These are phyloP conservation scores for Jamesozyma piceae DNA, from an alignment of 805 yeast genomes.

Conservation along the genomic window DNA sequence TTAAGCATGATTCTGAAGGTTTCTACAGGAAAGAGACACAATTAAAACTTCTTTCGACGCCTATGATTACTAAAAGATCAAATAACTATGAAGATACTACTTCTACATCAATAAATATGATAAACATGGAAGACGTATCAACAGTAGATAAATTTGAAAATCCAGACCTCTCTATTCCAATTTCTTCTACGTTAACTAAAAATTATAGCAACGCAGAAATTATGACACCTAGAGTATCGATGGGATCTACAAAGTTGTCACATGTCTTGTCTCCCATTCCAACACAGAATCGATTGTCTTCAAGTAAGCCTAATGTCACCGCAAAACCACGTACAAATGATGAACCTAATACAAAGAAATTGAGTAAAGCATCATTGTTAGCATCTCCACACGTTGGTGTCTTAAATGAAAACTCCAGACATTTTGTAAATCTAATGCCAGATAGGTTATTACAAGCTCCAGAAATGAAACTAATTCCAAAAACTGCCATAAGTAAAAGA, in stretches of 20 bases:
- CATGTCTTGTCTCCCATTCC: not conserved
- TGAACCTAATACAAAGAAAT: not conserved
- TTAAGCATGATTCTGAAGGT: not conserved
- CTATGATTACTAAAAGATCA: not conserved
- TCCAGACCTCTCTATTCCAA: not conserved
- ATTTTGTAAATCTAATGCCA: conserved; percentile 1
- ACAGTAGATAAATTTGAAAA: conserved; percentile 4
- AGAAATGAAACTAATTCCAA: not conserved
- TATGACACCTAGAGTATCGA: not conserved
- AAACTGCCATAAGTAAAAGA: not conserved
- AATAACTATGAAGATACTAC: not conserved
- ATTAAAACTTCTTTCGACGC: not conserved
- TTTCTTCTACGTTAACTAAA: conserved; percentile 3
- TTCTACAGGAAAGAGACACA: not conserved
- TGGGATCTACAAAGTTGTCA: conserved; percentile 1
- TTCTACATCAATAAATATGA: conserved; percentile 1
- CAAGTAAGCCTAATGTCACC: not conserved
- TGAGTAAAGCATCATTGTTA: not conserved
- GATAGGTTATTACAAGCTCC: not conserved
- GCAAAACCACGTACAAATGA: no score
- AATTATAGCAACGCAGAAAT: conserved; percentile 1
- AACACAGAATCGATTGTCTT: not conserved
- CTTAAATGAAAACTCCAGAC: conserved; percentile 3
- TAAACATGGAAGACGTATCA: conserved; percentile 5
- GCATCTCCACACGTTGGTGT: conserved; percentile 2